Evolutionary conservation across 2,329 filamentous ascomycete species (phyloP).

Genomic region (Calcarisporium arbuscula): DNA sequence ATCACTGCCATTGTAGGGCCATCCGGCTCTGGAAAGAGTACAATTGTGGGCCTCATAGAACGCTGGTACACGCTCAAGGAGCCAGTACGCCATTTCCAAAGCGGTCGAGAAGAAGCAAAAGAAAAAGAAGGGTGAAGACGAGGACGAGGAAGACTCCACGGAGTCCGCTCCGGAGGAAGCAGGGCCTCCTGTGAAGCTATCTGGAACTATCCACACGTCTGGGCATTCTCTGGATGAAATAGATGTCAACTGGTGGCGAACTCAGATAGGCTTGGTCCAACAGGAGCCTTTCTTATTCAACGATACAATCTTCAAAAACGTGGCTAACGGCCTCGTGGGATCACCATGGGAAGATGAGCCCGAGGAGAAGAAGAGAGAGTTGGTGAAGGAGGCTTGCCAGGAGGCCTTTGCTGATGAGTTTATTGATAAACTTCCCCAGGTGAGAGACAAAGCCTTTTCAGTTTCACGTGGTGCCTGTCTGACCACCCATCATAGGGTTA

Average conservation of each 20-base stretch:
- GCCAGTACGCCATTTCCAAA: constrained; percentile 45
- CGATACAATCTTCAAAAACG: constrained; percentile 57
- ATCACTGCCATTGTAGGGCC: constrained; percentile 69
- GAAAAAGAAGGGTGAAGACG: constrained; percentile 29
- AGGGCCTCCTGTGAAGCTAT: constrained; percentile 39
- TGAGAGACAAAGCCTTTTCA: constrained; percentile 17
- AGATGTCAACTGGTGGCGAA: constrained; percentile 57
- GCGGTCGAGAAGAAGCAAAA: constrained; percentile 41
- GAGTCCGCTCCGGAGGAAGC: constrained; percentile 28
- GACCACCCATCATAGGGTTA: constrained; percentile 46
- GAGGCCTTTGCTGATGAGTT: constrained; percentile 67
- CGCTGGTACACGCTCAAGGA: constrained; percentile 62
- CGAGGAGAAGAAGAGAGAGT: constrained; percentile 48
- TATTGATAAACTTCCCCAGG: constrained; percentile 54
- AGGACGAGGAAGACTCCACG: constrained; percentile 18
- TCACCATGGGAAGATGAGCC: constrained; percentile 45
- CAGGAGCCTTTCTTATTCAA: constrained; percentile 66
- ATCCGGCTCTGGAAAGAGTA: constrained; percentile 69
- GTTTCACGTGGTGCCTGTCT: background rate
- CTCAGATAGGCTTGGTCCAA: constrained; percentile 59
- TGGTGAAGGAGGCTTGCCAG: constrained; percentile 58
- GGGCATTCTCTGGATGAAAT: constrained; percentile 49
- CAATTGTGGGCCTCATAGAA: constrained; percentile 64
- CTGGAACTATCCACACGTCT: constrained; percentile 42
- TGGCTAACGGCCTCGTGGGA: constrained; percentile 51